A percentile compares a stretch with the other conserved stretches of the same genome.
Conservation (phyloP, 2,329 filamentous ascomycete genomes). For the Claviceps spartinae region DNA sequence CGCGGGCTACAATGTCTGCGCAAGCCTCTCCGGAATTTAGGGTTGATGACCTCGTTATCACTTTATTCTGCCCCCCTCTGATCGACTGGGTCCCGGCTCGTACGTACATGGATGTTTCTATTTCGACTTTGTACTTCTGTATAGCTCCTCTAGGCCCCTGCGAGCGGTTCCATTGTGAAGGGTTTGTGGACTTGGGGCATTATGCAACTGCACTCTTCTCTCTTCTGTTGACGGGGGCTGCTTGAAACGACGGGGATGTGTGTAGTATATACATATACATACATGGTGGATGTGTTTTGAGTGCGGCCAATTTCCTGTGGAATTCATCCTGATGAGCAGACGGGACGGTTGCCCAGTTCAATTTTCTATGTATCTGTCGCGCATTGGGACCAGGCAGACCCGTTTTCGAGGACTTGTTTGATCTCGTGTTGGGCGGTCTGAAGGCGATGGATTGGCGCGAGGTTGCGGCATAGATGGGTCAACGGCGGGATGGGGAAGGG, state of each 20-base stretch:
- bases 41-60: constrained; percentile 28
- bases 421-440: constrained; percentile 14
- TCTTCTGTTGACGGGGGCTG: constrained; percentile 3
- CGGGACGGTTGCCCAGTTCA: constrained; percentile 7
- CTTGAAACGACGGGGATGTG: constrained; percentile 3
- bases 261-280: neutral
- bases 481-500: constrained; percentile 6
- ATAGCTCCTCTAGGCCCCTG: neutral
- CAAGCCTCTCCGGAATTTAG: constrained; percentile 26
- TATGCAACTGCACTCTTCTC: neutral
- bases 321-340: constrained; percentile 3
- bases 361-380: constrained; percentile 21
- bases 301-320: neutral
- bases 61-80: constrained; percentile 14
- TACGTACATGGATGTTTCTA: neutral
- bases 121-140: constrained; percentile 4
- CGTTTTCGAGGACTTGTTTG: constrained; percentile 17
- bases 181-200: neutral
- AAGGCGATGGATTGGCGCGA: constrained; percentile 17
- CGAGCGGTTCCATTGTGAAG: neutral
- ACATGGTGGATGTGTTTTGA: neutral
- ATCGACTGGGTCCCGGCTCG: neutral
- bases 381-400: constrained; percentile 16
- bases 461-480: constrained; percentile 8
- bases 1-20: constrained; percentile 19